A percentile compares a stretch with the other conserved stretches of the same genome.
phyloP scores from a whole-genome alignment of 1,284 basidiomycete genomes.

The Sanghuangporus weigelae region DNA sequence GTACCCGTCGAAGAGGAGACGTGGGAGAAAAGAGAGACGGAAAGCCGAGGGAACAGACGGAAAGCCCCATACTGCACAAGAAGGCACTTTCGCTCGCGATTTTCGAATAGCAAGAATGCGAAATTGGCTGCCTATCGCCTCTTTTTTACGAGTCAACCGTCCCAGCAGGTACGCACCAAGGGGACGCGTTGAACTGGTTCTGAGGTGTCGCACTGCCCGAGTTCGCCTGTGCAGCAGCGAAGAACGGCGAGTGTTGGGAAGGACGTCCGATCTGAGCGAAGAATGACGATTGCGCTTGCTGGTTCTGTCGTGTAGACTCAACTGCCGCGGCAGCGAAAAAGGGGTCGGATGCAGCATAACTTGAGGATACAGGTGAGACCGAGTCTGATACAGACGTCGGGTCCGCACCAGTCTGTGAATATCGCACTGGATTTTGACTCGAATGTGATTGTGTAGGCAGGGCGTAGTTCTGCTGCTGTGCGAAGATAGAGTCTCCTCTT shows the following conservation, averaged over 20 bases:
- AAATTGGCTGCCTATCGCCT: slow-evolving; percentile 12
- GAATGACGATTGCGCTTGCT: slow-evolving; percentile 25
- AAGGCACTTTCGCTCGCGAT: too few species aligned
- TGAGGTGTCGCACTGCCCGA: background rate
- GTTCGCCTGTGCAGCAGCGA: slow-evolving; percentile 18
- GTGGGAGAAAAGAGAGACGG: background rate
- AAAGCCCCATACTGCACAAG: too few species aligned
- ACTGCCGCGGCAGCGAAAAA: slow-evolving; percentile 13
- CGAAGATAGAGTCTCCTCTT: background rate
- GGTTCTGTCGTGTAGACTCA: slow-evolving; percentile 2
- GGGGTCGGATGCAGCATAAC: slow-evolving; percentile 14
- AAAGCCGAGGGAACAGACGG: background rate
- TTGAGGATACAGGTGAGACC: background rate
- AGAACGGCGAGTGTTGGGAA: slow-evolving; percentile 40
- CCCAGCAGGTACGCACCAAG: background rate
- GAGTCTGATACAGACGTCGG: slow-evolving; percentile 1
- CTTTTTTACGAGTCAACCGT: background rate
- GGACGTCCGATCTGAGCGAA: slow-evolving; percentile 39
- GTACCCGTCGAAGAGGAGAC: background rate
- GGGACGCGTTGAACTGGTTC: background rate
- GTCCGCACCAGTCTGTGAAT: background rate
- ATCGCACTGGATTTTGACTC: background rate
- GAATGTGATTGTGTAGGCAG: background rate
- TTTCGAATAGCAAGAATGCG: too few species aligned
- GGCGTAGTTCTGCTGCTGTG: background rate